Base-by-base conservation (phyloP, 306 rosid species). In the Quercus rubra region DNA sequence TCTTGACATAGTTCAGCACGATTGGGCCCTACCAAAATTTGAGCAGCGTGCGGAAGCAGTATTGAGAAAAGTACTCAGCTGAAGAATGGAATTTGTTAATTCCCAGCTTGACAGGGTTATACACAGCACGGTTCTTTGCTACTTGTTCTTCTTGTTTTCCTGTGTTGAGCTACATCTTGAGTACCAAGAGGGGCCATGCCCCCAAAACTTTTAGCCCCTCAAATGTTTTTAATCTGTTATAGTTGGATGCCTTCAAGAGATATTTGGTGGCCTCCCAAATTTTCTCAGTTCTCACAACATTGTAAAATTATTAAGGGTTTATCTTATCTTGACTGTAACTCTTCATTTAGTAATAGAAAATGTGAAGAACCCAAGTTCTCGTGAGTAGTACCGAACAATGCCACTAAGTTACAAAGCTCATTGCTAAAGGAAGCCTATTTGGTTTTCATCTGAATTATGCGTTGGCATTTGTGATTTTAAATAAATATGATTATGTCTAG, bases 1-100 rank as follows among this genome's bases (percentile, higher is more conserved):
- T 82, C 94, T 95, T n/a, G 99, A 95, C 90, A 95, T 95, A 83
- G 85, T 92, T 14, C 99, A 91, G 83, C 99, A 95, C 55, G 94
- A 95, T 9, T 95, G 99, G 99, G 94, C 93, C 81, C 77, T 92
- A 10, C 96, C 92, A 7, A 94, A 92, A 82, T 90, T 92, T 7
- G 98, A 94, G 91, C 98, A 90, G 56, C 98, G 86, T 9, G 98
- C 97, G 13, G 98, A 92, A 86, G 88, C 84, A 25, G 97, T 90
- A 21, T 81, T 94, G 86, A 89, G 76, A 84, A 90, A 90, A 76
- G 63, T 84, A 20, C 75, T 84, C 80, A 73, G 77, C 66, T 93
- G 82, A 93, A 69, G 28, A 71, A 33, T 81, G 71, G 66, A 21
- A 30, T 38, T 20, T 1, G 6, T 43, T 56, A 43, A 74, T 30